phyloP scores from a whole-genome alignment of 2,329 filamentous ascomycete genomes.

The Mycosphaerelloides madeirae region DNA sequence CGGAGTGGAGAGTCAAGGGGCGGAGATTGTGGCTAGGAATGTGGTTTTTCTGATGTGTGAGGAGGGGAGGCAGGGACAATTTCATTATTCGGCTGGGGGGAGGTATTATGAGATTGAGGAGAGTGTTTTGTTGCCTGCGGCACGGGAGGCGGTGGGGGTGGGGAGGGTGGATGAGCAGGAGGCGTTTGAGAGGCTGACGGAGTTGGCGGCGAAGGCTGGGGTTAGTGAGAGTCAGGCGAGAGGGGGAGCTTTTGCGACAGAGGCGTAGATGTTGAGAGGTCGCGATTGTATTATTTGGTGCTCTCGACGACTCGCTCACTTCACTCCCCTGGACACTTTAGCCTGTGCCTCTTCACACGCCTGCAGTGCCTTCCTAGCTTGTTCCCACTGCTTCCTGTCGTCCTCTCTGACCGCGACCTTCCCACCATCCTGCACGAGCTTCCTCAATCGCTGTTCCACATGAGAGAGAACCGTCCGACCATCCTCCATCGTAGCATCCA shows the following conservation, averaged over 20 bases:
- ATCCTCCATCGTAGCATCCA: conserved; percentile 52
- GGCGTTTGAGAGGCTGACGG: conserved; percentile 8
- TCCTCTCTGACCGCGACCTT: conserved; percentile 33
- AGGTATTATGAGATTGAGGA: conserved; percentile 54
- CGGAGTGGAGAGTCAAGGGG: conserved; percentile 42
- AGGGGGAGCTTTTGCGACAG: too few species aligned
- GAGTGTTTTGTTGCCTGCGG: conserved; percentile 21
- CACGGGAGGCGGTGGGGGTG: conserved; percentile 7
- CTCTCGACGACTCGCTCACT: too few species aligned
- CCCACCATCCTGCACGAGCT: conserved; percentile 44
- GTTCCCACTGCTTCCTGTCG: conserved; percentile 37
- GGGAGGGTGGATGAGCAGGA: conserved; percentile 8
- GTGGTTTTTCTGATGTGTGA: conserved; percentile 51
- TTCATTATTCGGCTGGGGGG: conserved; percentile 49
- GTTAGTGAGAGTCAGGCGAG: too few species aligned
- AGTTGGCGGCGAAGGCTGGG: background rate
- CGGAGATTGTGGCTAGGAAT: conserved; percentile 46
- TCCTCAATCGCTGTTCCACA: conserved; percentile 49
- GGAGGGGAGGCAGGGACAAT: conserved; percentile 44
- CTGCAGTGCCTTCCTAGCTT: conserved; percentile 42
- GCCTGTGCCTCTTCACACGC: conserved; percentile 12
- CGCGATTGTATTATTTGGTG: too few species aligned
- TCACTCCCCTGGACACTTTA: background rate
- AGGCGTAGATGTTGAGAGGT: too few species aligned
- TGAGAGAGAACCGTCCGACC: conserved; percentile 52